A percentile compares a stretch with the other conserved stretches of the same genome.
Conservation (phyloP, 495 filamentous ascomycete genomes). For the Trichoderma reesei region DNA sequence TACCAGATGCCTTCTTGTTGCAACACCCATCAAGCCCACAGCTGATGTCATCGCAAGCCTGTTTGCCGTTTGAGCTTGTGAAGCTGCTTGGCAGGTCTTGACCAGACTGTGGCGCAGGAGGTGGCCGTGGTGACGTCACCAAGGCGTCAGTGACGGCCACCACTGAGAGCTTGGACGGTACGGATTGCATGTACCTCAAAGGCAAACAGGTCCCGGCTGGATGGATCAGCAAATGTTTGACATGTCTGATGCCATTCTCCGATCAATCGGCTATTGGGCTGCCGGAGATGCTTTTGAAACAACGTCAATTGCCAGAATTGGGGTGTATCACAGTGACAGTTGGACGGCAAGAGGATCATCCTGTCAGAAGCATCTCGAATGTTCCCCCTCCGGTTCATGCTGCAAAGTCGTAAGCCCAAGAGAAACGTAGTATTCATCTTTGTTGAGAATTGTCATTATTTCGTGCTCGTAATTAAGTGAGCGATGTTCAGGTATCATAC, state of each 20-base stretch:
- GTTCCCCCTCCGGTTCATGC: not conserved
- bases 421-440: not conserved
- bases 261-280: not conserved
- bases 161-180: not conserved
- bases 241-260: not conserved
- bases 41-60: not conserved
- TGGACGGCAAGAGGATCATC: not conserved
- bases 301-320: not conserved
- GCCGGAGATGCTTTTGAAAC: not conserved
- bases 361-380: not conserved
- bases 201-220: too few relatives aligned
- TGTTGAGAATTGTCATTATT: not conserved
- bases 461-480: not conserved
- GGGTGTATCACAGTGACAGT: not conserved
- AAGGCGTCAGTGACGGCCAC: not conserved
- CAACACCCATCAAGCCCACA: not conserved
- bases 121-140: not conserved
- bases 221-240: not conserved
- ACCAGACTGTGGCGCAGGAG: not conserved
- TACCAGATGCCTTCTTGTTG: not conserved
- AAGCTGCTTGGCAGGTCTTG: not conserved
- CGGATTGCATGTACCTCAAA: too few relatives aligned
- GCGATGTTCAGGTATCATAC: not conserved
- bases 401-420: too few relatives aligned
- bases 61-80: not conserved